phyloP scores from a whole-genome alignment of 2,329 filamentous ascomycete species.

The Apiospora sp. region DNA sequence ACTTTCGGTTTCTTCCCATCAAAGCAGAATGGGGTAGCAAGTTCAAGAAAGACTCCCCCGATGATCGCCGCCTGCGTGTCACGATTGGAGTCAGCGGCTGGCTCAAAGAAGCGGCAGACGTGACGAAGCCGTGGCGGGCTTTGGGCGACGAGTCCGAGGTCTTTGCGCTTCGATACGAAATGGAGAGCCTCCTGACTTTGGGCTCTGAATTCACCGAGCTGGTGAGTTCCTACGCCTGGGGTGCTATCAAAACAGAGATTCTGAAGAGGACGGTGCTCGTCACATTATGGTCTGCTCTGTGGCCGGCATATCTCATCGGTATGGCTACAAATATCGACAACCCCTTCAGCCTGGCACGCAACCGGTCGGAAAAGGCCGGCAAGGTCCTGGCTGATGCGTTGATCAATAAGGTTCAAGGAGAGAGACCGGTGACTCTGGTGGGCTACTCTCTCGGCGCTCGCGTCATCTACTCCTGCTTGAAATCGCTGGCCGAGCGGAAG shows the following conservation, averaged over 20 bases:
- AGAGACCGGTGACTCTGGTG: constrained; percentile 70
- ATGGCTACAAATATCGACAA: constrained; percentile 78
- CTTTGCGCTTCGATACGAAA: constrained; percentile 86
- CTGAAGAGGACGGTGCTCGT: constrained; percentile 76
- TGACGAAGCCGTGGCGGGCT: constrained; percentile 81
- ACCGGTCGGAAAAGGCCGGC: constrained; percentile 81
- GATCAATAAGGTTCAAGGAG: constrained; percentile 73
- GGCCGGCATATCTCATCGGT: constrained; percentile 73
- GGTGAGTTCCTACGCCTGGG: constrained; percentile 79
- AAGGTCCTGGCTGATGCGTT: constrained; percentile 74
- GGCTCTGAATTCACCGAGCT: constrained; percentile 77
- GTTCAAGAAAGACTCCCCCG: constrained; percentile 38
- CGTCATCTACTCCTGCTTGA: constrained; percentile 73
- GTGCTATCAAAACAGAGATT: constrained; percentile 75
- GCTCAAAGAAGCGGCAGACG: constrained; percentile 78
- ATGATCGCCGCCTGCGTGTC: constrained; percentile 70
- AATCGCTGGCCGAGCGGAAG: constrained; percentile 67
- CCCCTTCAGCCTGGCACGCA: constrained; percentile 79
- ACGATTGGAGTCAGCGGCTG: constrained; percentile 90
- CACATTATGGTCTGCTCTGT: constrained; percentile 71
- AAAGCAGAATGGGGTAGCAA: constrained; percentile 52
- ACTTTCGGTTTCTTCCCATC: constrained; percentile 81
- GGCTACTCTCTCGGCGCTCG: constrained; percentile 73
- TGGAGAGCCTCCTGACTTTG: constrained; percentile 77
- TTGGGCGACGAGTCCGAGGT: constrained; percentile 77